These are phyloP conservation scores for Boletus pseudo-olivaceus DNA, from an alignment of 768 basidiomycete genomes.

Conservation along the genomic window DNA sequence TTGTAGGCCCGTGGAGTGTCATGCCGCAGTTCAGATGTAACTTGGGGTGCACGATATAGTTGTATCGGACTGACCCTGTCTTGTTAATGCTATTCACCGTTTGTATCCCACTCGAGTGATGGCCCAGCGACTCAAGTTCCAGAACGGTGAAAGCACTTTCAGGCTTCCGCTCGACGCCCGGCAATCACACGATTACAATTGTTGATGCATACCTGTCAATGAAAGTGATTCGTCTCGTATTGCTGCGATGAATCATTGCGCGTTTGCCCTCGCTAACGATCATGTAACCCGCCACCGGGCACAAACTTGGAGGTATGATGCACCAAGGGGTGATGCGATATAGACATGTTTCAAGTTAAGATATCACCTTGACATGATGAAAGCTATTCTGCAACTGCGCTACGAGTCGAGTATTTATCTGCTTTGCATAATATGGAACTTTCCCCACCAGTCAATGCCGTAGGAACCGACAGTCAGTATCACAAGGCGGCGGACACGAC, in stretches of 20 bases:
- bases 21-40: background rate
- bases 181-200: background rate
- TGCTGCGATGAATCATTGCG: background rate
- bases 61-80: background rate
- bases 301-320: background rate
- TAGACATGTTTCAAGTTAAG: background rate
- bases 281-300: background rate
- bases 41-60: background rate
- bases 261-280: background rate
- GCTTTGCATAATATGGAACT: too few relatives aligned
- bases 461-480: background rate
- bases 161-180: background rate
- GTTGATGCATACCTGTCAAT: too few relatives aligned
- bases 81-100: constrained; percentile 7
- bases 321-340: background rate
- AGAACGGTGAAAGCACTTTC: background rate
- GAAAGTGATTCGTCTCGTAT: background rate
- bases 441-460: background rate
- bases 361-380: background rate
- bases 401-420: background rate
- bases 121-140: background rate
- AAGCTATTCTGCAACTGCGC: background rate
- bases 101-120: constrained; percentile 7
- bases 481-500: background rate
- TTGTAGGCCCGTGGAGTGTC: constrained; percentile 34